These are phyloP conservation scores for Penicillium soppii DNA, from an alignment of 495 filamentous ascomycete genomes.

Conservation along the genomic window DNA sequence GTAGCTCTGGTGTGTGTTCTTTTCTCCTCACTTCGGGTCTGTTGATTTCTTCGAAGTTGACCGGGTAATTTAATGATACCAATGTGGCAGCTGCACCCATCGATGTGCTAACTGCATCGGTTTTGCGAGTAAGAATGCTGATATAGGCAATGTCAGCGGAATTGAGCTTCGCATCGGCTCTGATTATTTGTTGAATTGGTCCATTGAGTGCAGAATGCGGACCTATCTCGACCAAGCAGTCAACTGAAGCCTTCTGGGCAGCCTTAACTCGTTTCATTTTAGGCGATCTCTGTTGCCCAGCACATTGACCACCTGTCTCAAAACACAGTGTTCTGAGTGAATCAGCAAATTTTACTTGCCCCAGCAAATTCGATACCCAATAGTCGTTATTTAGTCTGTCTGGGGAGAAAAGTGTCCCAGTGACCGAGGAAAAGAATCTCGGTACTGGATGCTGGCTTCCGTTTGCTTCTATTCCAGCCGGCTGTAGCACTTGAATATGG, in stretches of 20 bases:
- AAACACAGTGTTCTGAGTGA: conserved; percentile 27
- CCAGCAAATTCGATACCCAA: conserved; percentile 42
- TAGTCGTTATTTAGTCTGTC: conserved; percentile 28
- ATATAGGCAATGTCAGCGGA: conserved; percentile 20
- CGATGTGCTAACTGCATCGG: conserved; percentile 20
- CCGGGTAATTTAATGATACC: conserved; percentile 15
- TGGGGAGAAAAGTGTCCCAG: conserved; percentile 18
- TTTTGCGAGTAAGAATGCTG: conserved; percentile 20
- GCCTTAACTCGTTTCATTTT: not conserved
- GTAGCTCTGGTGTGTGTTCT: not conserved
- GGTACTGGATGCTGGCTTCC: not conserved
- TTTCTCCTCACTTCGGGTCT: conserved; percentile 2
- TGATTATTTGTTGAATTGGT: conserved; percentile 30
- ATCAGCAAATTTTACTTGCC: conserved; percentile 37
- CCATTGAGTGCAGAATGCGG: conserved; percentile 46
- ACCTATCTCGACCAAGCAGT: conserved; percentile 51
- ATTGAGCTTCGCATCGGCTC: conserved; percentile 15
- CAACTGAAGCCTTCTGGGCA: conserved; percentile 23
- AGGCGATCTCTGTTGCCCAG: not conserved
- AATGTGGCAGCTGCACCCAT: conserved; percentile 20
- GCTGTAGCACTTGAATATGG: conserved; percentile 2
- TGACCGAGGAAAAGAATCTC: conserved; percentile 40
- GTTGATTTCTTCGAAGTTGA: conserved; percentile 24
- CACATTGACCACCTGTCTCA: conserved; percentile 8
- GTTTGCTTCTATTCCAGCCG: not conserved